Evolutionary conservation across 2,329 filamentous ascomycete species (phyloP), one percentile per base, ranked within the genome.

Genomic region (Aspergillus hortae): DNA sequence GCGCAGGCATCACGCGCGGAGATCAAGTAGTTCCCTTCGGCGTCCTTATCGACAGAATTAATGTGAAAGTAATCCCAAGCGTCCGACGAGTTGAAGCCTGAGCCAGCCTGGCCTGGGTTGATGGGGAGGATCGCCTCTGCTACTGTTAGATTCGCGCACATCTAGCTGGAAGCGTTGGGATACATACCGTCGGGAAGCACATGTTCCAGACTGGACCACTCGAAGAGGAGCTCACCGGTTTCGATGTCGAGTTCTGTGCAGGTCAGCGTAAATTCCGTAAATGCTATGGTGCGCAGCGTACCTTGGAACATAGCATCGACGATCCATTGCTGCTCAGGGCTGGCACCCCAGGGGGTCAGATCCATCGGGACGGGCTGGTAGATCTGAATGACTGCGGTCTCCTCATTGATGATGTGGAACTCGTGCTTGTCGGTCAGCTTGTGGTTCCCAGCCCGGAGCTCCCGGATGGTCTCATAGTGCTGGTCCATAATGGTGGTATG

Each of bases 181-280:
- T 4, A 67, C 63, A 62, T 70, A 71, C 78, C 74, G 38, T 74
- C 71, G 1, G 78, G 79, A 41, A 74, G 70, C n/a, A 82, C 71
- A 62, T 84, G 78, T 51, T 83, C 80, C 9, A 84, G 66, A 56
- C 77, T 79, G 27, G 74, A 74, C 82, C 82, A 85, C 57, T 85
- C 81, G 56, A 84, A 85, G 10, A 84, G 55, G 3, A 85, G 64
- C 38, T 77, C 70, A 2, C 80, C 80, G 2, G 78, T 83, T 21
- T 77, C 71, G 40, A 82, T 78, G 51, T 83, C 76, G 33, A 70
- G 51, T 53, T 70, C 67, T 70, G 40, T 4, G 1, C 3, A 11
- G 10, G n/a, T 55, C 32, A 50, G 27, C 27, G 19, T 47, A 10
- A 44, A 3, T 7, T 17, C 5, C 0, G 6, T 30, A 32, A 3